Evolutionary conservation across 1,139 yeast genomes (phyloP).

Genomic region (Geotrichum klebahnii): DNA sequence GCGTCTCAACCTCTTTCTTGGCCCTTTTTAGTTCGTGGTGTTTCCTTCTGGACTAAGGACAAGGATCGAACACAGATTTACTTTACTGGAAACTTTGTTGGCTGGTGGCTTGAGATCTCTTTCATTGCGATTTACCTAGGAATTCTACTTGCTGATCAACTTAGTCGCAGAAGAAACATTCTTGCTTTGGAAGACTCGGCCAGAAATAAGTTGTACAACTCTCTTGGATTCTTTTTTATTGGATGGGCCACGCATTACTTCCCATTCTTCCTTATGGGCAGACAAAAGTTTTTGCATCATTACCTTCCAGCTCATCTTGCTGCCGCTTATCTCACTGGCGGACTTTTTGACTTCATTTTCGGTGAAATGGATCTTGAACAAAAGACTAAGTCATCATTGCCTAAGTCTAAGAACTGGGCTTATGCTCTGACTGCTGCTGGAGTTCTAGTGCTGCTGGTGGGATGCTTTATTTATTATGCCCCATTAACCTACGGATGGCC

Average conservation of each 20-base stretch:
- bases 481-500: slow-evolving; percentile 85
- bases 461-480: slow-evolving; percentile 68
- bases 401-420: slow-evolving; percentile 12
- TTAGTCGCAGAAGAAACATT: slow-evolving; percentile 69
- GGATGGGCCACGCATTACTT: slow-evolving; percentile 89
- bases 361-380: slow-evolving; percentile 47
- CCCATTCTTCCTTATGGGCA: slow-evolving; percentile 86
- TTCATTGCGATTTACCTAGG: slow-evolving; percentile 66
- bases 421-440: slow-evolving; percentile 26
- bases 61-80: slow-evolving; percentile 62
- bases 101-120: slow-evolving; percentile 84
- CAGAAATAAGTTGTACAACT: slow-evolving; percentile 70
- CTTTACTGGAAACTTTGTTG: slow-evolving; percentile 83
- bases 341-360: slow-evolving; percentile 70
- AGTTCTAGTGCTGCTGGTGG: slow-evolving; percentile 49
- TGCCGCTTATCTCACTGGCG: slow-evolving; percentile 81
- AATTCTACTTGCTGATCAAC: slow-evolving; percentile 63
- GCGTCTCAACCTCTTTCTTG: slow-evolving; percentile 90
- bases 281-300: slow-evolving; percentile 93
- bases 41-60: slow-evolving; percentile 90
- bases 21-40: slow-evolving; percentile 92
- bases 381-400: background rate
- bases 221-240: slow-evolving; percentile 75
- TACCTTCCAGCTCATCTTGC: slow-evolving; percentile 93
- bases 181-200: slow-evolving; percentile 57